Evolutionary conservation across 305 asterid species (phyloP).

Genomic region (Coffea humblotiana): DNA sequence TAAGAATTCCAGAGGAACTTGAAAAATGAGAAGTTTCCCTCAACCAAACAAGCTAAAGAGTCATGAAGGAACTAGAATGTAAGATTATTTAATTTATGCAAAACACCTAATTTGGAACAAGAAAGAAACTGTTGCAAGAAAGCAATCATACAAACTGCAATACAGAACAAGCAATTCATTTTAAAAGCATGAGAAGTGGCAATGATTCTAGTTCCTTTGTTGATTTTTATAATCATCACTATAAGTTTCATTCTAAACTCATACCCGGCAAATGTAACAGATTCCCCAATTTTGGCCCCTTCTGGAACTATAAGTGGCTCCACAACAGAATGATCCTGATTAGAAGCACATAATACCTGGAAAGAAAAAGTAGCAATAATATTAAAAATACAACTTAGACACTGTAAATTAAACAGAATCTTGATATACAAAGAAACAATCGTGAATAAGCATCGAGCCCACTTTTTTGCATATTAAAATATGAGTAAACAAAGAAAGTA

Average conservation of each 20-base stretch:
- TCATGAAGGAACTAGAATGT: background rate
- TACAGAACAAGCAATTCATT: background rate
- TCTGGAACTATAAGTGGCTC: slow-evolving; percentile 87
- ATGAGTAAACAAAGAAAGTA: background rate
- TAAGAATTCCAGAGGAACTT: background rate
- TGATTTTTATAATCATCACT: background rate
- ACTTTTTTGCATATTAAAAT: background rate
- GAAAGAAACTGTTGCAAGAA: background rate
- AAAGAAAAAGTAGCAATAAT: slow-evolving; percentile 8
- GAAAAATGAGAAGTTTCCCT: too few species aligned
- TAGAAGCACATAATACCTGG: slow-evolving; percentile 94
- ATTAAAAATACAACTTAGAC: background rate
- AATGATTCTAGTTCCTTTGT: background rate
- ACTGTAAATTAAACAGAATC: background rate
- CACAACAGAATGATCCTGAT: slow-evolving; percentile 73
- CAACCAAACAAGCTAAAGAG: background rate
- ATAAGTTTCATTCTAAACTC: slow-evolving; percentile 14
- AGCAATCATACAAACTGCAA: background rate
- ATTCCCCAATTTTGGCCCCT: slow-evolving; percentile 87
- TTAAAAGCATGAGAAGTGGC: background rate
- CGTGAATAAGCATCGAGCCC: background rate
- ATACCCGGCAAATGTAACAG: slow-evolving; percentile 79
- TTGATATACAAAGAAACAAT: background rate
- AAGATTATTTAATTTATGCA: background rate
- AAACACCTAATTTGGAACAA: background rate